Conservation (phyloP, 306 rosid species). For the Rubus idaeus region DNA sequence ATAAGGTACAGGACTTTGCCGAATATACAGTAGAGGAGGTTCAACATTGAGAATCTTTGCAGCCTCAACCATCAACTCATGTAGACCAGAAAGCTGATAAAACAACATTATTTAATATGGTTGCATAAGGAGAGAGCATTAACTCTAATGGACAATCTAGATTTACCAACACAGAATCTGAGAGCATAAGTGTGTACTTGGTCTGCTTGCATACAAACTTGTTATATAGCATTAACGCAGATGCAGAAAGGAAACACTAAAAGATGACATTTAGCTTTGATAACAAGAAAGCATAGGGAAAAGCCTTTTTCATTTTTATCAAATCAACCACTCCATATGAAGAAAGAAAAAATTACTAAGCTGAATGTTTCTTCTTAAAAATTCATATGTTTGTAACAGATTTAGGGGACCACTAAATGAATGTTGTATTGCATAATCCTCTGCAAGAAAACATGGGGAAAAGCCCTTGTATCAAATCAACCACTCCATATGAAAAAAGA, state of each 20-base stretch:
- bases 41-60: constrained; percentile 66
- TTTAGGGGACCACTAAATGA: no score
- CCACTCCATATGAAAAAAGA: no score
- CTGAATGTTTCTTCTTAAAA: no score
- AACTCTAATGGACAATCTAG: background rate
- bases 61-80: constrained; percentile 73
- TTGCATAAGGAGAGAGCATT: background rate
- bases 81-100: constrained; percentile 74
- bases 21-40: constrained; percentile 80
- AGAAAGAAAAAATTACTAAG: no score
- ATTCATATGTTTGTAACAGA: no score
- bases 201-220: background rate
- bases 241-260: background rate
- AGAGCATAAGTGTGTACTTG: background rate
- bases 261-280: no score
- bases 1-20: constrained; percentile 89
- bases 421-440: no score
- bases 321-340: background rate
- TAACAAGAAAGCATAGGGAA: background rate
- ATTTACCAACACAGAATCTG: no score
- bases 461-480: no score
- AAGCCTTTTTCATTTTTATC: background rate
- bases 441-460: background rate
- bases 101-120: background rate
- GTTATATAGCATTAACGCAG: background rate